These are phyloP conservation scores for Tilletia indica DNA, from an alignment of 1,284 basidiomycete genomes.

Conservation along the genomic window DNA sequence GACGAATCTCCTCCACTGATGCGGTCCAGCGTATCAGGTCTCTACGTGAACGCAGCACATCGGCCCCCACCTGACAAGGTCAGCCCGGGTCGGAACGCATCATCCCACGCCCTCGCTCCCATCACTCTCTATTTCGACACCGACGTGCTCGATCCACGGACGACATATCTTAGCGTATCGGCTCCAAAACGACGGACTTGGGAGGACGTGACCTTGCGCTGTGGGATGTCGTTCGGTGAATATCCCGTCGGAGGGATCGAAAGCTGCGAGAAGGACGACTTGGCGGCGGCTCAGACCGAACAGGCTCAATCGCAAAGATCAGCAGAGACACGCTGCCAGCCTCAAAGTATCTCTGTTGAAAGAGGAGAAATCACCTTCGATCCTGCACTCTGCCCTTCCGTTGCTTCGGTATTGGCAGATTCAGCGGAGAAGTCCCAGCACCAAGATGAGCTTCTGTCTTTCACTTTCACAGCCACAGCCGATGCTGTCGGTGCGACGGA, in stretches of 20 bases:
- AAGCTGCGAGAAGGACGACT: conserved; percentile 32
- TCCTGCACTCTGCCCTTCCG: neutral
- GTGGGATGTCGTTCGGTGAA: conserved; percentile 21
- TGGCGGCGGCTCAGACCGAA: conserved; percentile 16
- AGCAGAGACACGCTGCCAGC: neutral
- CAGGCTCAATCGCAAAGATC: neutral
- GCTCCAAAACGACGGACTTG: conserved; percentile 27
- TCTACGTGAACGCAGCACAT: conserved; percentile 1
- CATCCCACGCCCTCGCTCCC: neutral
- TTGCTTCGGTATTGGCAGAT: neutral
- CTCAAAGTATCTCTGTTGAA: neutral
- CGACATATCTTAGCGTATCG: conserved; percentile 24
- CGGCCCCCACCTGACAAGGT: neutral
- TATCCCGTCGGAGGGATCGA: conserved; percentile 32
- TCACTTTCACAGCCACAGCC: conserved; percentile 29
- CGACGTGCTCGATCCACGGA: conserved; percentile 19
- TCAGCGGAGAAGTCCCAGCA: neutral
- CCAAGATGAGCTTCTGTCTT: conserved; percentile 28
- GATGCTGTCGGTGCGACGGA: conserved; percentile 14
- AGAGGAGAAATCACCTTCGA: neutral
- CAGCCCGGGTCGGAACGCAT: conserved; percentile 4
- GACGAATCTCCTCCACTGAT: neutral
- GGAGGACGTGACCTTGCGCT: conserved; percentile 34
- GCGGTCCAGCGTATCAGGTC: neutral
- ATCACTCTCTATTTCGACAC: conserved; percentile 34